A percentile compares a stretch with the other conserved stretches of the same genome.
Conservation (phyloP, 352 stramenopile species). For the Phytophthora ohioensis region DNA sequence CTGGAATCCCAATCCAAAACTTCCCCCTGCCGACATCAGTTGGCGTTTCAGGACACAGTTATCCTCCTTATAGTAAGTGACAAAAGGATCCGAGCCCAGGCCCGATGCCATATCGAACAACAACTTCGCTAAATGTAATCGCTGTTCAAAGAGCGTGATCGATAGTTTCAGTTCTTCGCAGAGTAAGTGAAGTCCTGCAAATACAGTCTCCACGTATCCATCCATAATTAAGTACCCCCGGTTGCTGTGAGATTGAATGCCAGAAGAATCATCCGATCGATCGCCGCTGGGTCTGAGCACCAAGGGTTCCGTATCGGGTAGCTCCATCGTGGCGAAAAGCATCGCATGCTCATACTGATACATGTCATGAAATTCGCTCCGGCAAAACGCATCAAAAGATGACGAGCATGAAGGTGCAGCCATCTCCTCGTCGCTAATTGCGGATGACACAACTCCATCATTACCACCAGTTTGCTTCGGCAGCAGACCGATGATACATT, state of each 20-base stretch:
- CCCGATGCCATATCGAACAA: slow-evolving; percentile 45
- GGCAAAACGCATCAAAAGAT: slow-evolving; percentile 55
- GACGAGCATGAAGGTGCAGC: slow-evolving; percentile 15
- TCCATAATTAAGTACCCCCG: slow-evolving; percentile 8
- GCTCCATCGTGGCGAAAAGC: slow-evolving; percentile 48
- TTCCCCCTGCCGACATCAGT: background rate
- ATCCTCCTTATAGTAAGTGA: slow-evolving; percentile 64
- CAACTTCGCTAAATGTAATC: slow-evolving; percentile 49
- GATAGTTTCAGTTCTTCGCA: slow-evolving; percentile 80
- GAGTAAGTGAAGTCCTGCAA: slow-evolving; percentile 69
- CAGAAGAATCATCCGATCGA: background rate
- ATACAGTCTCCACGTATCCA: slow-evolving; percentile 37
- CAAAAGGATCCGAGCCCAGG: slow-evolving; percentile 46
- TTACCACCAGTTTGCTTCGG: slow-evolving; percentile 1
- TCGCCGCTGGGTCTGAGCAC: background rate
- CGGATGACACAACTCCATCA: background rate
- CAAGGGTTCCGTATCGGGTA: slow-evolving; percentile 16
- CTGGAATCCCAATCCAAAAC: background rate
- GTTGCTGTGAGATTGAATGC: background rate
- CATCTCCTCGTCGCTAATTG: slow-evolving; percentile 5
- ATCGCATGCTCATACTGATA: slow-evolving; percentile 57
- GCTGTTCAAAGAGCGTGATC: slow-evolving; percentile 32
- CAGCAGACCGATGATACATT: slow-evolving; percentile 28
- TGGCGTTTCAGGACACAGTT: slow-evolving; percentile 31
- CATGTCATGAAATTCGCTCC: slow-evolving; percentile 50